Evolutionary conservation across 805 yeast species (phyloP), one percentile per base, ranked within the genome.

Genomic region (Debaryomyces prosopidis): DNA sequence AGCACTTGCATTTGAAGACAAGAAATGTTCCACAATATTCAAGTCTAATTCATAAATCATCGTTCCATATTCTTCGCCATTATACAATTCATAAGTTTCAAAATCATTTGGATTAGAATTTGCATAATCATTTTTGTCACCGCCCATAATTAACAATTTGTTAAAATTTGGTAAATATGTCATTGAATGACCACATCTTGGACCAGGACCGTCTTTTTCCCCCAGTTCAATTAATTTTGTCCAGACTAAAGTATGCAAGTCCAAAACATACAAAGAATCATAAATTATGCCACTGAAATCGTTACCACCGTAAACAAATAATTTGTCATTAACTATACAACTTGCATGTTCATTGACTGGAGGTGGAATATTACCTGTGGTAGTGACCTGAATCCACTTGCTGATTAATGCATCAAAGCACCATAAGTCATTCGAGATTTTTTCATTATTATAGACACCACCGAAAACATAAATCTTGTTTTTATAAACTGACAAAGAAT

Each of bases 281-380:
- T 85, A 75, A 43, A 89, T 81, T 35, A 75, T 75, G 36, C 96
- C 96, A 50, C 81, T 76, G 28, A 78, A 70, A 49, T 86, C 83
- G 59, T 90, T 88, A 42, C 99, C 99, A 33, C 99, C 99, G 60
- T 85, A 84, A 11, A 92, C 79, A 57, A 86, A 87, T 79, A 94
- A 75, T 41, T 84, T 74, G 57, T 89, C 91, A 48, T 84, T 84
- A 46, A 85, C 86, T 30, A 90, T 67, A 10, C 92, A 79, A 11
- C 96, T 83, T 3, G 97, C 81, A 64, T 94, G 99, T 58, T 92
- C 97, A 65, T 90, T 95, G 47, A 91, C 78, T 0, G 97, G 92
- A 2, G 87, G 84, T 2, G 97, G 97, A 10, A 66, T 52, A n/a
- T 76, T 69, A 8, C 96, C 95, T n/a, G 80, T 69, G 31, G 95